Base-by-base conservation (phyloP, 352 stramenopile genomes). In the Pythium coloratum region DNA sequence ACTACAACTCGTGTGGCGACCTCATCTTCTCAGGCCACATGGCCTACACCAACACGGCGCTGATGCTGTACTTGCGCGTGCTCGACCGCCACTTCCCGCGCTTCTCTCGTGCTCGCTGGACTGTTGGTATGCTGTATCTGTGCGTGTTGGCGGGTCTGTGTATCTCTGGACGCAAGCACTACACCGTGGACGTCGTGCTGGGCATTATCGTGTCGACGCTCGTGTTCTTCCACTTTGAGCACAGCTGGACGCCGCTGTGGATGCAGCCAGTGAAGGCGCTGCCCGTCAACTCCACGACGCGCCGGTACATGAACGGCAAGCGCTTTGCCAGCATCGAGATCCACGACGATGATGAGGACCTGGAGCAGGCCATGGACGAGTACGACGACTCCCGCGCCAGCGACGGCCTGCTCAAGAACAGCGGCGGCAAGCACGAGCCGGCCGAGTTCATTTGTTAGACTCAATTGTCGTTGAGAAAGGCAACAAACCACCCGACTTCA, bases 11-110 rank as follows among this genome's bases (percentile, higher is more conserved):
- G 47, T 84, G 76, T 56, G 76, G 76, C 34, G 76, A 84, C 57
- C 70, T 84, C 42, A 76, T 84, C 38, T 84, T 84, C 66, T 81
- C 71, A 14, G 76, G 76, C 24, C 76, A 84, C 64, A 79, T 79
- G 64, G 73, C 73, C 6, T 81, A 80, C 71, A 80, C 76, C 20
- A 84, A 69, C 55, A 73, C 59, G 46, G 75, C 76, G 6, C 61
- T 81, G 55, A 64, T 84, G 54, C 59, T 81, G 20, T 77, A 82
- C 58, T 62, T 82, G 38, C 74, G 76, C 30, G 70, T 66, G 42
- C 66, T 77, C 47, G 73, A 77, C 44, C 73, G 69, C 54, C 71
- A 77, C 59, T 71, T 72, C 32, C 14, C 26, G 16, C 62, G 64
- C 18, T 70, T 62, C 50, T 76, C 76, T 2, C 34, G 42, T 32